Evolutionary conservation across 2,329 filamentous ascomycete genomes (phyloP).

Genomic region (Pezicula carpinea): DNA sequence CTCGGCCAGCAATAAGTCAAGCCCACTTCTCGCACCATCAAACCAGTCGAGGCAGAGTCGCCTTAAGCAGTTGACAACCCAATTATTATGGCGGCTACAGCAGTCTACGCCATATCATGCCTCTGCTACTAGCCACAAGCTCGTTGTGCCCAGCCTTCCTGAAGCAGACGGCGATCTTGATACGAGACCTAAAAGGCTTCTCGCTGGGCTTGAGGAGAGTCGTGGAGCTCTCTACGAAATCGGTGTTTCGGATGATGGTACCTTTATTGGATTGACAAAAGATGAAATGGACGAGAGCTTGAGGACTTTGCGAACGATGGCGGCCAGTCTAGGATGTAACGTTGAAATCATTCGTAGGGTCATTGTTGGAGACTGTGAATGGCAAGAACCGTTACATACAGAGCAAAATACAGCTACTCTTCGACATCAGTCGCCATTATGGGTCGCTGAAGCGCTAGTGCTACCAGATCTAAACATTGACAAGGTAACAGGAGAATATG

Average conservation of each 20-base stretch:
- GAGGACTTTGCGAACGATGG: constrained; percentile 81
- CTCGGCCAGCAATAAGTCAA: constrained; percentile 2
- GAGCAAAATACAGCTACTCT: constrained; percentile 5
- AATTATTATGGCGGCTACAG: constrained; percentile 89
- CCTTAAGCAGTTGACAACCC: constrained; percentile 87
- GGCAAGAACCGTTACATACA: constrained; percentile 35
- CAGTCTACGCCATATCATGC: constrained; percentile 91
- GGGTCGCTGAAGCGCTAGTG: constrained; percentile 89
- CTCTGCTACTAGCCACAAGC: constrained; percentile 51
- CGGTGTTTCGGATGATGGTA: constrained; percentile 91
- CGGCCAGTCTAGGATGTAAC: constrained; percentile 81
- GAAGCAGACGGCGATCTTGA: background rate
- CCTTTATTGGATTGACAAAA: constrained; percentile 78
- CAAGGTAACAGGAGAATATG: constrained; percentile 3
- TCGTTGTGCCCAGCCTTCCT: background rate
- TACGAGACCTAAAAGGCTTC: constrained; percentile 49
- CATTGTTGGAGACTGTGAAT: constrained; percentile 80
- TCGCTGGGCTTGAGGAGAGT: constrained; percentile 85
- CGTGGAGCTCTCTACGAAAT: constrained; percentile 94
- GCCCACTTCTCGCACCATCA: constrained; percentile 21
- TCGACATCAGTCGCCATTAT: constrained; percentile 53
- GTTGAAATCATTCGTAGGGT: constrained; percentile 80
- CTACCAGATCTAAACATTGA: constrained; percentile 57
- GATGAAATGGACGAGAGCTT: constrained; percentile 93
- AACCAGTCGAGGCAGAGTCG: constrained; percentile 75